Base-by-base conservation (phyloP, 345 rosid genomes). In the Dipteronia sinensis region DNA sequence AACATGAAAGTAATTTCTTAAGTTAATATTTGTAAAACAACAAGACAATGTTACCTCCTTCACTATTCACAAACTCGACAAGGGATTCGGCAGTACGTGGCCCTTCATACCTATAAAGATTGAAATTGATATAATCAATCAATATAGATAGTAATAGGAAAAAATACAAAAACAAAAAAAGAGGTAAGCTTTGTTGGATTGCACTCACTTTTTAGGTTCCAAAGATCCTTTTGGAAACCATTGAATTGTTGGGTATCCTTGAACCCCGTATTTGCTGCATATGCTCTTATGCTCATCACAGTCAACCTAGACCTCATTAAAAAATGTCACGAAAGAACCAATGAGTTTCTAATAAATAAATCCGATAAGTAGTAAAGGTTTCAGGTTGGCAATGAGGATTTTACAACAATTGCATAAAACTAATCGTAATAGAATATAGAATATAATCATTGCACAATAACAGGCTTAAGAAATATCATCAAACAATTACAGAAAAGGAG, bases 151-250 rank as follows among this genome's bases (percentile, higher is more conserved):
- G 61, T 42, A 17, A 72, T 9, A 44, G 55, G 40, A 75, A 16
- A 73, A n/a, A 47, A n/a, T n/a, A n/a, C n/a, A n/a, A n/a, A n/a
- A n/a, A 65, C 31, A 25, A 22, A 40, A 66, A 53, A 38, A 8
- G 22, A 15, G 16, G 12, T 65, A 10, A 74, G 47, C 27, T 31
- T 13, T 12, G 74, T 68, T 6, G 46, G 44, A 74, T n/a, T 31
- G 64, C 42, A 71, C 92, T 89, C 86, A 96, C 99, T 92, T 92
- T 81, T 93, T 91, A 74, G 98, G 93, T 71, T 97, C 98, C 79
- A 91, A 84, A 62, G 98, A 90, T 71, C 99, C 99, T 86, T 94
- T 97, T 17, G 97, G 92, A 80, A 97, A 94, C 99, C 99, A 97
- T 29, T 94, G 90, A 75, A 97, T 66, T 2, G 98, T 93, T n/a